Evolutionary conservation across 345 rosid genomes (phyloP).

Genomic region (Lepidium africanum): DNA sequence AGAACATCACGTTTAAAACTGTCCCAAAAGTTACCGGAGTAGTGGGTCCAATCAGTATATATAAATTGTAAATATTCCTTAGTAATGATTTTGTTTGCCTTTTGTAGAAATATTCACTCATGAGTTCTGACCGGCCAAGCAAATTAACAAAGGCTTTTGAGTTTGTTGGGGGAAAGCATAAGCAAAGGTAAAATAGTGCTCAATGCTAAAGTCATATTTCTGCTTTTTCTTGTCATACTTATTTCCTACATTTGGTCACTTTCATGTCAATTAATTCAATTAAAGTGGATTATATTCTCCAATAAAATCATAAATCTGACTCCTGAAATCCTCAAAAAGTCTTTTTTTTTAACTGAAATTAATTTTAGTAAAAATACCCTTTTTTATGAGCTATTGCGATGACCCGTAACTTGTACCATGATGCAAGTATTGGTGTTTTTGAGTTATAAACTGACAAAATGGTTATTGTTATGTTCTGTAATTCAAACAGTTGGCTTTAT

Average conservation of each 20-base stretch:
- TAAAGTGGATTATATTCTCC: neutral
- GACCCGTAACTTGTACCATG: too few relatives aligned
- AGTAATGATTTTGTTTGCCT: conserved; percentile 22
- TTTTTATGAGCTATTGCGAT: too few relatives aligned
- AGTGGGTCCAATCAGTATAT: conserved; percentile 1
- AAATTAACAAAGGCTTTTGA: conserved; percentile 1
- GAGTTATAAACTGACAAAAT: too few relatives aligned
- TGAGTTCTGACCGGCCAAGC: neutral
- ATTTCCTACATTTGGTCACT: conserved; percentile 2
- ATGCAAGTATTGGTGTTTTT: too few relatives aligned
- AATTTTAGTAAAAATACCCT: too few relatives aligned
- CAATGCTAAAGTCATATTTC: conserved; percentile 6
- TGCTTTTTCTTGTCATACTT: conserved; percentile 15
- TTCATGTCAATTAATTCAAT: neutral
- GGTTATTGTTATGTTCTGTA: too few relatives aligned
- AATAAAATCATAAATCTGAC: neutral
- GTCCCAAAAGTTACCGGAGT: neutral
- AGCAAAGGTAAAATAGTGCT: conserved; percentile 12
- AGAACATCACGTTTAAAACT: too few relatives aligned
- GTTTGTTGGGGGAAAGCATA: neutral
- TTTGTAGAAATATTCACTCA: neutral
- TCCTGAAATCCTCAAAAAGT: too few relatives aligned
- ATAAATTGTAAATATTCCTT: neutral
- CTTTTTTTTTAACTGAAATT: too few relatives aligned
- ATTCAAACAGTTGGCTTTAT: too few relatives aligned